Evolutionary conservation across 305 asterid genomes (phyloP).

Genomic region (Plantago coronopus): DNA sequence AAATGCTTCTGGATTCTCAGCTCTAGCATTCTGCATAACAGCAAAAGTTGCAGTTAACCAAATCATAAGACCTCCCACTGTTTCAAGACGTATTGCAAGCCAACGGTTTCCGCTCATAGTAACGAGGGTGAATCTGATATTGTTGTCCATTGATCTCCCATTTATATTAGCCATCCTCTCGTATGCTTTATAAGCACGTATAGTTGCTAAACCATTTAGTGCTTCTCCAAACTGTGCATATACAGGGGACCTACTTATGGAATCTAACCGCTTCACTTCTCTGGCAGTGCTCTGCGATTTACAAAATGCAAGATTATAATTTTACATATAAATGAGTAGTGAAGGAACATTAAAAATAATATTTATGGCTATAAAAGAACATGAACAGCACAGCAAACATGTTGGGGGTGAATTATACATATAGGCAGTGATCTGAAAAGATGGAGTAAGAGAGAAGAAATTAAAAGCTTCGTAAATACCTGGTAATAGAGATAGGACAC

Average conservation of each 20-base stretch:
- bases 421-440: too few relatives aligned
- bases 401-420: too few relatives aligned
- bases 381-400: too few relatives aligned
- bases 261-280: conserved; percentile 85
- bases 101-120: conserved; percentile 81
- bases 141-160: conserved; percentile 81
- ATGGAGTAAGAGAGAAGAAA: background rate
- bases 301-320: conserved; percentile 1
- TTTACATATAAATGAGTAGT: too few relatives aligned
- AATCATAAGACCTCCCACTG: conserved; percentile 82
- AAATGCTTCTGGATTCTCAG: conserved; percentile 67
- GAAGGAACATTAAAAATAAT: too few relatives aligned
- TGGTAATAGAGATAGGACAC: conserved; percentile 82
- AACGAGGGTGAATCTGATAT: conserved; percentile 67
- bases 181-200: conserved; percentile 86
- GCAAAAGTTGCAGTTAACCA: conserved; percentile 92
- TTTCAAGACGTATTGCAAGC: conserved; percentile 79
- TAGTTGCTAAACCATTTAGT: conserved; percentile 68
- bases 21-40: conserved; percentile 67
- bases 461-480: conserved; percentile 38
- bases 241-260: conserved; percentile 78
- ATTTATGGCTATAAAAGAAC: too few relatives aligned
- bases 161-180: conserved; percentile 70
- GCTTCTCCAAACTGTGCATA: conserved; percentile 97
- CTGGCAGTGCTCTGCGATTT: conserved; percentile 79